Base-by-base conservation (phyloP, 2,329 filamentous ascomycete species). In the Claviceps humidiphila region DNA sequence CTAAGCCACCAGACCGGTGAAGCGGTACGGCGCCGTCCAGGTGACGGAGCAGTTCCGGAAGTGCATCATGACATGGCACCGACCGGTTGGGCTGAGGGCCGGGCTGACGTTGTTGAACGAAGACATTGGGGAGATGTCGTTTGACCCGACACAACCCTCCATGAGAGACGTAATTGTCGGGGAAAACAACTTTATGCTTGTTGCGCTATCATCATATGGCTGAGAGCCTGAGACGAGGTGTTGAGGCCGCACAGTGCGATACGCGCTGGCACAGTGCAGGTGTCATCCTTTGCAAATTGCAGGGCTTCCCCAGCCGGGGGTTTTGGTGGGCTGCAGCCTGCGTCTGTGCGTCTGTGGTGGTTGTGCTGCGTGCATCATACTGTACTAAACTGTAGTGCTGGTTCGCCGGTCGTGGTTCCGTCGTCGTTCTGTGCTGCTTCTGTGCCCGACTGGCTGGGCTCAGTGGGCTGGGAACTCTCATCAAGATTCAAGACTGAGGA, bases 51-150 rank as follows among this genome's bases (percentile, higher is more conserved):
- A 34, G 30, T 34, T 11, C 9, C 3, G 30, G 30, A 11, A 34
- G 30, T 2, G 30, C 30, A 34, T 34, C 9, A 34, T 54, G 54
- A 50, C 46, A 42, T 51, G 52, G 54, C 49, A 52, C 54, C 54
- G 49, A 50, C 41, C 30, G 26, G 39, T 40, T 45, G 52, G 49
- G 46, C 51, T 20, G 45, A 48, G 51, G 53, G 20, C 48, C 48
- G 51, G 17, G 40, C 38, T 41, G 50, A 48, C 45, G 22, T 50
- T 14, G 26, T 22, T 22, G 17, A 17, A n/a, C n/a, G 30, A 30
- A 44, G 30, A 11, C 9, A 9, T 34, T 34, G 30, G 30, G 9
- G 30, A 34, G 9, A 34, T 34, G 4, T 11, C 4, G 39, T 50
- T 42, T 40, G 34, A 14, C 47, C 20, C 13, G 47, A 49, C 20